These are phyloP conservation scores for Plasmodiophora brassicae DNA, from an alignment of 208 protist genomes.

Conservation along the genomic window DNA sequence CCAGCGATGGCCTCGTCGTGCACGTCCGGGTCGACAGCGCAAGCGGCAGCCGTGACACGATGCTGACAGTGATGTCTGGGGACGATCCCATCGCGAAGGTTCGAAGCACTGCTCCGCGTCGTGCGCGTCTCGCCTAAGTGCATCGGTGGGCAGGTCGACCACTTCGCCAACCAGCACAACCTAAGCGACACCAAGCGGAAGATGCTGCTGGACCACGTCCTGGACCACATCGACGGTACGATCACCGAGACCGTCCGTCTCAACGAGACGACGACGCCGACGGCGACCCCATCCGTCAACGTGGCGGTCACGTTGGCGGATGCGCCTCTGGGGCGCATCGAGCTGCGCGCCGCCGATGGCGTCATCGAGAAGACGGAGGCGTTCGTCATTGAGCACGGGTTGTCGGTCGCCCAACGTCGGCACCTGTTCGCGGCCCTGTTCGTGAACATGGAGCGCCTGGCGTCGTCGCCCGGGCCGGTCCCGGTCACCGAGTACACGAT, in stretches of 20 bases:
- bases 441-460: constrained; percentile 22
- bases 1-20: not conserved
- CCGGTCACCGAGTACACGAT: not conserved
- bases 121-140: too few relatives aligned
- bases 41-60: not conserved
- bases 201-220: not conserved
- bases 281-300: not conserved
- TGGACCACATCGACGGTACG: not conserved
- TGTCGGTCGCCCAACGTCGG: not conserved
- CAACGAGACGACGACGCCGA: not conserved
- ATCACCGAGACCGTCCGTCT: too few relatives aligned
- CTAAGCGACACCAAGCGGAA: not conserved
- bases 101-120: too few relatives aligned
- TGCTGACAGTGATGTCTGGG: not conserved
- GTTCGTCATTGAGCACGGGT: not conserved
- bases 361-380: not conserved
- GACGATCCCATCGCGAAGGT: not conserved
- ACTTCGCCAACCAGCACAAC: not conserved
- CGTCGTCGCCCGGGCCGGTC: not conserved
- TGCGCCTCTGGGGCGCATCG: not conserved
- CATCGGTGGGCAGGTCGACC: too few relatives aligned
- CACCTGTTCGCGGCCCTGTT: not conserved
- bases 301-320: not conserved
- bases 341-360: not conserved
- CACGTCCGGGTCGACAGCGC: not conserved